phyloP scores from a whole-genome alignment of 2,329 filamentous ascomycete species.

The Endocalyx cinctus region DNA sequence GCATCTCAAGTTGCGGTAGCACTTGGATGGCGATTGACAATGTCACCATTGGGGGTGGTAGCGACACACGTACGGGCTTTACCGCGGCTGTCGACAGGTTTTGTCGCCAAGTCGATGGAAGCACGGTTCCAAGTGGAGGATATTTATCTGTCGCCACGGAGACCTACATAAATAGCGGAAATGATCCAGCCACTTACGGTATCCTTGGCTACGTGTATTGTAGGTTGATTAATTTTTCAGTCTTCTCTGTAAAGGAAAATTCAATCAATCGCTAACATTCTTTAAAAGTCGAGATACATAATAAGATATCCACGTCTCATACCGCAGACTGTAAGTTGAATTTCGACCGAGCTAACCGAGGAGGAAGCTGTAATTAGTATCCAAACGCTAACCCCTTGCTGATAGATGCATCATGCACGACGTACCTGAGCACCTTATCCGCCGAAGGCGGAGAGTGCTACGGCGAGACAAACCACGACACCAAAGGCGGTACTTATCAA shows the following conservation, averaged over 20 bases:
- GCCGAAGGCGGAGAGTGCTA: conserved; percentile 17
- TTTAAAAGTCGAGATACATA: conserved; percentile 26
- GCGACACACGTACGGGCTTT: conserved; percentile 21
- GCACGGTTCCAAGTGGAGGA: conserved; percentile 14
- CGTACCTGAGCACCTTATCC: conserved; percentile 19
- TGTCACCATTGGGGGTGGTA: conserved; percentile 20
- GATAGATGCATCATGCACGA: conserved; percentile 20
- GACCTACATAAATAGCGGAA: conserved; percentile 20
- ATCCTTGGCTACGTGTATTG: conserved; percentile 25
- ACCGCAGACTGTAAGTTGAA: conserved; percentile 20
- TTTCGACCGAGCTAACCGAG: not conserved
- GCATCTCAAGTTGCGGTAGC: conserved; percentile 21
- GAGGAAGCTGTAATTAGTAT: too few relatives aligned
- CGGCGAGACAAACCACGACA: conserved; percentile 20
- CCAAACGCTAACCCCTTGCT: conserved; percentile 4
- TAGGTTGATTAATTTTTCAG: conserved; percentile 6
- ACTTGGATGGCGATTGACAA: conserved; percentile 23
- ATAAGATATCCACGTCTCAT: conserved; percentile 19
- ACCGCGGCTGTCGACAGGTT: conserved; percentile 22
- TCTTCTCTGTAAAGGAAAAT: too few relatives aligned
- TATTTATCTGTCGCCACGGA: conserved; percentile 26
- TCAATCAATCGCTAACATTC: too few relatives aligned
- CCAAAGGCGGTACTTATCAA: conserved; percentile 25
- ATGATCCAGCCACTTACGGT: conserved; percentile 18
- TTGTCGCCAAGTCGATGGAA: conserved; percentile 17